Percentiles rank a stretch among this genome's conserved stretches.
These are phyloP conservation scores for Claviceps sp. DNA, from an alignment of 2,329 filamentous ascomycete genomes.

Conservation along the genomic window DNA sequence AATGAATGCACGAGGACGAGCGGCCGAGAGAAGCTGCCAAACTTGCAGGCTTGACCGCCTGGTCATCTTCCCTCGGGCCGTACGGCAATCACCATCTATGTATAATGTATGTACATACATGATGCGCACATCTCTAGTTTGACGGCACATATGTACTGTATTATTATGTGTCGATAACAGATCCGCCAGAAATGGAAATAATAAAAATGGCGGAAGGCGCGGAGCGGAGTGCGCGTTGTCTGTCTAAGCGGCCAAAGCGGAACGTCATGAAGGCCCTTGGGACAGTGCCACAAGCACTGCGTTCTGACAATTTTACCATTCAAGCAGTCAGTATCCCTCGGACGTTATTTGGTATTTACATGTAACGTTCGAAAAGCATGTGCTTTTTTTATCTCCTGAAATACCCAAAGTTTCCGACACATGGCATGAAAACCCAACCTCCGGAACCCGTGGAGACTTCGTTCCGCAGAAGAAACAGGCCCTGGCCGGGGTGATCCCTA, in stretches of 20 bases:
- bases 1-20: too few relatives aligned
- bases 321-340: conserved; percentile 57
- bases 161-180: conserved; percentile 12
- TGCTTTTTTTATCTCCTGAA: conserved; percentile 50
- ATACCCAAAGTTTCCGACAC: conserved; percentile 57
- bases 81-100: too few relatives aligned
- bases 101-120: too few relatives aligned
- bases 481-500: conserved; percentile 52
- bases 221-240: conserved; percentile 15
- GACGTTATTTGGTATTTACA: conserved; percentile 52
- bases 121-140: neutral
- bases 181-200: conserved; percentile 9
- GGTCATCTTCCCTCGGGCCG: too few relatives aligned
- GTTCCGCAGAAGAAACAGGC: conserved; percentile 65
- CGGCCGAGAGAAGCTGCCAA: too few relatives aligned
- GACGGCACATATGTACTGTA: neutral
- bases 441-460: conserved; percentile 50
- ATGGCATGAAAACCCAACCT: conserved; percentile 60
- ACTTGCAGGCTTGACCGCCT: too few relatives aligned
- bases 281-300: conserved; percentile 47
- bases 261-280: conserved; percentile 36
- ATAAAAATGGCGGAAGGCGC: conserved; percentile 9
- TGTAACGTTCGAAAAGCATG: conserved; percentile 59
- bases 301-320: conserved; percentile 55
- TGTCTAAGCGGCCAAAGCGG: conserved; percentile 24